Percentiles rank a stretch among this genome's conserved stretches.
phyloP scores from a whole-genome alignment of 106 monocot genomes.

The Xerophyta viscosa region DNA sequence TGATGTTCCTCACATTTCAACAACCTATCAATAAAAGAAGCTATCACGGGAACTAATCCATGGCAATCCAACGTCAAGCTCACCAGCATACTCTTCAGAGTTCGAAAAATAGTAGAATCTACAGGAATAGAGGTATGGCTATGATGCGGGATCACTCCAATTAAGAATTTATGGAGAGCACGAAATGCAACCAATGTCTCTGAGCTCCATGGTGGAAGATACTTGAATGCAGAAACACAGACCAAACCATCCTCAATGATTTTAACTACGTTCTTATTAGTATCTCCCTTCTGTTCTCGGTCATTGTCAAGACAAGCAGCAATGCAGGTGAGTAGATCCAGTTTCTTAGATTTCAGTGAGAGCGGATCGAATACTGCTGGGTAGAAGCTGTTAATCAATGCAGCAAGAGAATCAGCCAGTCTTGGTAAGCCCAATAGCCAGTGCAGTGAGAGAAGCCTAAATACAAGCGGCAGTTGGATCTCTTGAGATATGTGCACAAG shows the following conservation, averaged over 20 bases:
- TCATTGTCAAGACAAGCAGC: constrained; percentile 16
- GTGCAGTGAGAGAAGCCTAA: constrained; percentile 67
- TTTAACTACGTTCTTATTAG: constrained; percentile 14
- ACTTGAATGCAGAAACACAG: constrained; percentile 73
- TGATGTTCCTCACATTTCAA: constrained; percentile 36
- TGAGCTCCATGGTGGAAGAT: constrained; percentile 74
- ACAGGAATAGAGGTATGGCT: constrained; percentile 11
- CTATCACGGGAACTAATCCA: constrained; percentile 57
- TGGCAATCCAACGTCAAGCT: constrained; percentile 48
- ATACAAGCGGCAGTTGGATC: constrained; percentile 43
- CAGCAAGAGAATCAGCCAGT: constrained; percentile 18
- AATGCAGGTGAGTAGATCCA: constrained; percentile 60
- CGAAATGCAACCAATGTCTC: constrained; percentile 72
- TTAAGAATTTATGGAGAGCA: constrained; percentile 57
- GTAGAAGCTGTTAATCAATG: constrained; percentile 39
- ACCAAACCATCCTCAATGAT: constrained; percentile 70
- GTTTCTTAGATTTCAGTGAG: constrained; percentile 66
- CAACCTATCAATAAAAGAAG: constrained; percentile 53
- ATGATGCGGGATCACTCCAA: constrained; percentile 38
- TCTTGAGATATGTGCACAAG: constrained; percentile 59
- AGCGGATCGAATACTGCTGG: constrained; percentile 79
- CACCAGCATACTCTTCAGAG: constrained; percentile 59
- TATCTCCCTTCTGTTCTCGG: constrained; percentile 4
- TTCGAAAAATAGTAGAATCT: constrained; percentile 43
- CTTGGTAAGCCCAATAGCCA: constrained; percentile 60